A percentile compares a stretch with the other conserved stretches of the same genome.
Evolutionary conservation across 169 alveolate genomes (phyloP).

Genomic region (Eimeria acervulina): DNA sequence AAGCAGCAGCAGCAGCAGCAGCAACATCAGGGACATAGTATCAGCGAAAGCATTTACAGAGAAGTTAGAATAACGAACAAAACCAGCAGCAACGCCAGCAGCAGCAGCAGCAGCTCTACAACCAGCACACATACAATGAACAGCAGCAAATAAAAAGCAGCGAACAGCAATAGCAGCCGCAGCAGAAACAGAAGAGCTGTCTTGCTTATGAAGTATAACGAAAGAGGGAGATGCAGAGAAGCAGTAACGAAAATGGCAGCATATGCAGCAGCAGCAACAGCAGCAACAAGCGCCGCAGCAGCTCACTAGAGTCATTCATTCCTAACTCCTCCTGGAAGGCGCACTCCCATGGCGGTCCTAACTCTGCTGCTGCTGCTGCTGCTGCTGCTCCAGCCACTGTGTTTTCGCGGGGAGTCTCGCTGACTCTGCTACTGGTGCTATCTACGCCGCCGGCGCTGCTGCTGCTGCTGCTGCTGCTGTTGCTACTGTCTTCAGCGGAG

Average conservation of each 20-base stretch:
- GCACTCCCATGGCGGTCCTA: conserved; percentile 65
- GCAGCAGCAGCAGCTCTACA: conserved; percentile 8
- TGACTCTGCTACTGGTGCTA: neutral
- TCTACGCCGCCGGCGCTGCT: neutral
- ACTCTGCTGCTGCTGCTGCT: conserved; percentile 42
- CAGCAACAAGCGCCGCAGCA: neutral
- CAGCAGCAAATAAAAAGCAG: neutral
- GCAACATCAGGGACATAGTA: neutral
- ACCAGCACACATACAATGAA: neutral
- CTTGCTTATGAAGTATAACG: neutral
- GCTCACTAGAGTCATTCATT: conserved; percentile 47
- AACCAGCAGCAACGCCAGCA: neutral
- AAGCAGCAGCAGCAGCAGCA: neutral
- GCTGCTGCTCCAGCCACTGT: conserved; percentile 9
- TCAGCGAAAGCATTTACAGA: neutral
- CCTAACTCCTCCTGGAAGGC: conserved; percentile 66
- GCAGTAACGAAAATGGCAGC: conserved; percentile 6
- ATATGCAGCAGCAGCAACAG: neutral
- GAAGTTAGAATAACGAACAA: neutral
- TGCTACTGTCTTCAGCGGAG: neutral
- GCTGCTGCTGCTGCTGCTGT: conserved; percentile 18
- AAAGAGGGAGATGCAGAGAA: neutral
- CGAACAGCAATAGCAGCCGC: neutral
- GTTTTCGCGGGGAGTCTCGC: neutral
- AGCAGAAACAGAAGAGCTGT: neutral